These are phyloP conservation scores for Magnusiomyces ingens DNA, from an alignment of 1,139 yeast species.

Conservation along the genomic window DNA sequence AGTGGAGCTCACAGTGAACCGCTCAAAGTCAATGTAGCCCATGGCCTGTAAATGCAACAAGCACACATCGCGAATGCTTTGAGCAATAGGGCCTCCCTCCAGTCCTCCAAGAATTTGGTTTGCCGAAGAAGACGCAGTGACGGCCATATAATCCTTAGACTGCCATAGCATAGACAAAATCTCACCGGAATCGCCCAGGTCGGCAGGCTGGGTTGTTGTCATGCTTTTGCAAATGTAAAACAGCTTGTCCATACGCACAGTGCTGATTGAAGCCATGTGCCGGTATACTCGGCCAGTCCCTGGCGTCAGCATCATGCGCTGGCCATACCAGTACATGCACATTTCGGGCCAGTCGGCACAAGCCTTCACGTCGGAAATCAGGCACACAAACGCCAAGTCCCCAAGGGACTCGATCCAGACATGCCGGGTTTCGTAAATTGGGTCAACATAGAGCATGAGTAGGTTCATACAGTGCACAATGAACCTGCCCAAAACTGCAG, in stretches of 20 bases:
- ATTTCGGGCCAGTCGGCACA: conserved; percentile 28
- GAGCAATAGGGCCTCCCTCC: too few relatives aligned
- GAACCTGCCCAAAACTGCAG: conserved; percentile 25
- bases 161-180: background rate
- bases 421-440: conserved; percentile 27
- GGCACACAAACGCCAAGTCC: conserved; percentile 29
- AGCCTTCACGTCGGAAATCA: conserved; percentile 21
- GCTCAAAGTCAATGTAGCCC: background rate
- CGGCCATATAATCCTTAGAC: background rate
- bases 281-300: conserved; percentile 31
- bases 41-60: conserved; percentile 1
- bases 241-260: conserved; percentile 26
- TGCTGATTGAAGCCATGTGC: conserved; percentile 28
- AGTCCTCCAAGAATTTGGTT: too few relatives aligned
- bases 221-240: conserved; percentile 30
- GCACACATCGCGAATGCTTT: background rate
- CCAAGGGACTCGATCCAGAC: conserved; percentile 34
- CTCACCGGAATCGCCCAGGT: conserved; percentile 10
- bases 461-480: conserved; percentile 26
- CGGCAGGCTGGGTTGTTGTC: conserved; percentile 24
- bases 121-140: too few relatives aligned
- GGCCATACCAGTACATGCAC: conserved; percentile 30
- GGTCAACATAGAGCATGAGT: conserved; percentile 28
- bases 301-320: conserved; percentile 27
- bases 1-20: background rate